Conservation (phyloP, 768 basidiomycete genomes). For the Xerocomus potaroensis region DNA sequence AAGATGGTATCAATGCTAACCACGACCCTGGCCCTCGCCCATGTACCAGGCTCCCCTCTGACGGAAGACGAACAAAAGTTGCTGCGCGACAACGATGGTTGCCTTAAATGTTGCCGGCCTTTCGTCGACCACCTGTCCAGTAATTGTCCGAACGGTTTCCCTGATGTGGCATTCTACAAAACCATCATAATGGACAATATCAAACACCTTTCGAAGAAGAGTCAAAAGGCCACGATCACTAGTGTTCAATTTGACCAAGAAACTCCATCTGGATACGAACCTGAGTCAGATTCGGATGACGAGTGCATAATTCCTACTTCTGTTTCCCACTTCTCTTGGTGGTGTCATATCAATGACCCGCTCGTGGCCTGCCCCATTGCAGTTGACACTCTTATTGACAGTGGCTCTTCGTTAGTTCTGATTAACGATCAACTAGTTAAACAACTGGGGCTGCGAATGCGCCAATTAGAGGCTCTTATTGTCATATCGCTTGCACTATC, state of each 20-base stretch:
- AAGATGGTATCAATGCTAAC: too few species aligned
- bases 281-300: conserved; percentile 1
- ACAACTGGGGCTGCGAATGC: not conserved
- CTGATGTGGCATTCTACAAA: not conserved
- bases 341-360: conserved; percentile 9
- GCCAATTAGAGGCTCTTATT: not conserved
- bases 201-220: too few species aligned
- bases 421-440: not conserved
- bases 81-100: not conserved
- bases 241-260: not conserved
- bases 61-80: not conserved
- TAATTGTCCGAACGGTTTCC: not conserved
- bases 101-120: not conserved
- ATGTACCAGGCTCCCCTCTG: not conserved
- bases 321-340: conserved; percentile 8
- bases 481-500: not conserved
- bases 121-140: not conserved
- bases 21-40: not conserved
- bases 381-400: conserved; percentile 24
- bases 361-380: not conserved
- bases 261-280: not conserved
- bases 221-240: too few species aligned
- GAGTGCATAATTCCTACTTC: conserved; percentile 8
- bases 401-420: conserved; percentile 30
- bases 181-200: not conserved